phyloP scores from a whole-genome alignment of 1,284 basidiomycete genomes.

The Moesziomyces antarcticus region DNA sequence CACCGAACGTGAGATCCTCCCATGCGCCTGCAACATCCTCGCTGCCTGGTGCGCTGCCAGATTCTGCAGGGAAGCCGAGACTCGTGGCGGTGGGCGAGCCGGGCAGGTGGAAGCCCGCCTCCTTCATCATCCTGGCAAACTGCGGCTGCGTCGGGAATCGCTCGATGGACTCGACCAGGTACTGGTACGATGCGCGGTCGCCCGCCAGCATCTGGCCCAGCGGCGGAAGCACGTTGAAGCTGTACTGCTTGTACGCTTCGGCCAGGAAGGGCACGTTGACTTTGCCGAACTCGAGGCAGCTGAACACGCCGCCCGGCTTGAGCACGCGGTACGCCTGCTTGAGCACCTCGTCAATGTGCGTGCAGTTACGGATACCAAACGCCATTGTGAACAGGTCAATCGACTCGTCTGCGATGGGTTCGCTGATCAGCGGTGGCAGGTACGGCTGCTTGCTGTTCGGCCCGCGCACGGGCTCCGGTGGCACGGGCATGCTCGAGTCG shows the following conservation, averaged over 20 bases:
- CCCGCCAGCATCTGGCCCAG: constrained; percentile 95
- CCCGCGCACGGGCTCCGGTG: constrained; percentile 31
- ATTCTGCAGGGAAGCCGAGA: constrained; percentile 54
- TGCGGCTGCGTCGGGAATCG: constrained; percentile 89
- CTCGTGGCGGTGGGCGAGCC: constrained; percentile 56
- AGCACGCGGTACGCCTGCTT: constrained; percentile 91
- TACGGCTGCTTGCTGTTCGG: constrained; percentile 53
- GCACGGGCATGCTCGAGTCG: constrained; percentile 48
- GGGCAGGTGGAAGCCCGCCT: constrained; percentile 69
- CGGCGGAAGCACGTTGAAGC: constrained; percentile 93
- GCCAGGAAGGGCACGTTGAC: constrained; percentile 88
- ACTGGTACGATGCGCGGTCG: constrained; percentile 90
- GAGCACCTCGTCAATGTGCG: constrained; percentile 87
- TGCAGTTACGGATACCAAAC: constrained; percentile 98
- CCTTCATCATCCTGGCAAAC: constrained; percentile 82
- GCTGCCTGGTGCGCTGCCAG: constrained; percentile 29
- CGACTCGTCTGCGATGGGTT: constrained; percentile 71
- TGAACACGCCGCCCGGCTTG: constrained; percentile 95
- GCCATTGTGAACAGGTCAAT: constrained; percentile 98
- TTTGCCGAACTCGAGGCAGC: constrained; percentile 95
- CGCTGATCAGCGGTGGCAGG: constrained; percentile 59
- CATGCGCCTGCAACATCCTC: constrained; percentile 58
- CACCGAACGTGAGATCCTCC: constrained; percentile 65
- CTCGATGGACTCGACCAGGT: constrained; percentile 96
- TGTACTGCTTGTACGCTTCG: constrained; percentile 93